phyloP scores from a whole-genome alignment of 192 early-diverging fungal genomes.

The Irineochytrium annulatum region DNA sequence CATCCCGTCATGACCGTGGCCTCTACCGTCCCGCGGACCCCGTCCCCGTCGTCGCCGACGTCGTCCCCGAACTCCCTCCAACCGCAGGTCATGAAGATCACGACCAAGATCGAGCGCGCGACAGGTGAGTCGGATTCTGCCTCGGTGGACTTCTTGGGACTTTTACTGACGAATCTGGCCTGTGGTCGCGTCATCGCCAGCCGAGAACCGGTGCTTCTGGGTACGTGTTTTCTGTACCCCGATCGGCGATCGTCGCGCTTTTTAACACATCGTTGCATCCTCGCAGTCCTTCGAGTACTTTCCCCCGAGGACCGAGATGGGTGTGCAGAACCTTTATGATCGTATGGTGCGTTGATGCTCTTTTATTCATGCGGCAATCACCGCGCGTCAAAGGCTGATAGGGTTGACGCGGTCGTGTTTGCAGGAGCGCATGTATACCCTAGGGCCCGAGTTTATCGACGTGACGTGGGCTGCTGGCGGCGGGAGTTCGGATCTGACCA shows the following conservation, averaged over 20 bases:
- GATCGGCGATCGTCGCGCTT: neutral
- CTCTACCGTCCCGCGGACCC: neutral
- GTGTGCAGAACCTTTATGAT: constrained; percentile 93
- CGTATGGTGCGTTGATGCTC: constrained; percentile 56
- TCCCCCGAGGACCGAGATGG: constrained; percentile 95
- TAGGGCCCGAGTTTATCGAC: constrained; percentile 93
- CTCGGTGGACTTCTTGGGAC: constrained; percentile 1
- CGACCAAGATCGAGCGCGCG: constrained; percentile 45
- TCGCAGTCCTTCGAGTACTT: constrained; percentile 92
- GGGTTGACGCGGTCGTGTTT: neutral
- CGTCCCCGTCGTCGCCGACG: neutral
- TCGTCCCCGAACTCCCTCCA: neutral
- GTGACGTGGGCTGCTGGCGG: constrained; percentile 98
- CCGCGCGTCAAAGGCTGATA: neutral
- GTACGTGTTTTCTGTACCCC: constrained; percentile 16
- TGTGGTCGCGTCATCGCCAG: neutral
- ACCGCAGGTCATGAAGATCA: constrained; percentile 35
- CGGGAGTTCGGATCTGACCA: constrained; percentile 76
- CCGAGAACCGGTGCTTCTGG: constrained; percentile 44
- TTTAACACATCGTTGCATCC: neutral
- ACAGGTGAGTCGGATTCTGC: constrained; percentile 7
- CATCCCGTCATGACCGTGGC: neutral
- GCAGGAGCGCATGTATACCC: constrained; percentile 85
- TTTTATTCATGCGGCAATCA: neutral
- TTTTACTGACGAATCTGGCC: neutral